Evolutionary conservation across 2,329 filamentous ascomycete genomes (phyloP), one percentile per base, ranked within the genome.

Genomic region (Parafenestella ontariensis): DNA sequence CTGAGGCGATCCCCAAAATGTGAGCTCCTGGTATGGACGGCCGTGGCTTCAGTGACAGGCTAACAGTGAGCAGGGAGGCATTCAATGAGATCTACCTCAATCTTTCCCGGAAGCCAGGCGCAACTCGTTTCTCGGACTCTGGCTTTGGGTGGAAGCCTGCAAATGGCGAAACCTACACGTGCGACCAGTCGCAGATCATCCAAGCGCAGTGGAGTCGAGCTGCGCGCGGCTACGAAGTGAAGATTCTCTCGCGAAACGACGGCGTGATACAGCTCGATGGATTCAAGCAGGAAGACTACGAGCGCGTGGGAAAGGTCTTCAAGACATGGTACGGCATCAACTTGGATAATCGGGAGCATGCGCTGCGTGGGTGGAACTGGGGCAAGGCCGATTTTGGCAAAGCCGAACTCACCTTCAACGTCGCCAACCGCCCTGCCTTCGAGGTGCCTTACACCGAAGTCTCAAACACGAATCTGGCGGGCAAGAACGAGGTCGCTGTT

Each of bases 61-160:
- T 61, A 34, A 61, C 52, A 49, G 3, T 26, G 24, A 49, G 33
- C 58, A 88, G 85, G 85, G 95, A 99, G 86, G 95, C 89, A 74
- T 99, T 99, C 79, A 94, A 98, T 75, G 92, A 92, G 79, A 96
- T 98, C 80, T 93, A 95, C 79, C 87, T 99, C 69, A 94, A 99
- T 76, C 86, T 99, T 56, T 97, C 93, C 69, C 95, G 92, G 77
- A 89, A 95, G 78, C 85, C 88, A 54, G 95, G 95, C 65, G 95
- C 94, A 80, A 97, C 93, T 81, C 88, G 95, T 73, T 93, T 99
- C 71, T 93, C 94, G 60, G 94, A 98, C 76, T 93, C 88, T 48
- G 95, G 95, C 56, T 86, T 98, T 68, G 95, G 94, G 50, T 99
- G 96, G 96, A 96, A 96, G 78, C 92, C 94, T 24, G 85, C 87